Evolutionary conservation across 306 rosid genomes (phyloP).

Genomic region (Adenanthera pavonina): DNA sequence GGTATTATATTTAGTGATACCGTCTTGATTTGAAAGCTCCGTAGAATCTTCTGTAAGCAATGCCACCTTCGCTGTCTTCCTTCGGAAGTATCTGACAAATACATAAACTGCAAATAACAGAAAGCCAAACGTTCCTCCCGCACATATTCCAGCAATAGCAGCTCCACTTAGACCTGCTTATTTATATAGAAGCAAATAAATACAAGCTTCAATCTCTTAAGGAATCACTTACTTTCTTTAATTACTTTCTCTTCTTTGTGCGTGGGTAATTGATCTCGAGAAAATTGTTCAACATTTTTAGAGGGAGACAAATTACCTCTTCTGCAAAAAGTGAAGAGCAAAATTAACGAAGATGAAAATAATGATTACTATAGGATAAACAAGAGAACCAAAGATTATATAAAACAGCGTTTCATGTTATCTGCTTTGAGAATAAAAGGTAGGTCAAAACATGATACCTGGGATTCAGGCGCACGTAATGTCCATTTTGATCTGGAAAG

Average conservation of each 20-base stretch:
- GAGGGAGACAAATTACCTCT: background rate
- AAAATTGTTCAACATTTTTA: background rate
- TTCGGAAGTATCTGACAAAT: background rate
- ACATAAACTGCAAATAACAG: background rate
- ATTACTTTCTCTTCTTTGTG: background rate
- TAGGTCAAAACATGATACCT: background rate
- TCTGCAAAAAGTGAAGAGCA: background rate
- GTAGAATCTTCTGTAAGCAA: background rate
- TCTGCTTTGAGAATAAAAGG: background rate
- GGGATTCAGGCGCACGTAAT: background rate
- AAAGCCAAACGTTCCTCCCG: background rate
- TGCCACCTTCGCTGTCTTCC: background rate
- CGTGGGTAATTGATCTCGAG: background rate
- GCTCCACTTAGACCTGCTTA: background rate
- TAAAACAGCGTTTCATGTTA: background rate
- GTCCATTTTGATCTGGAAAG: slow-evolving; percentile 7
- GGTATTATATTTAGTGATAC: background rate
- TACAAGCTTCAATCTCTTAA: background rate
- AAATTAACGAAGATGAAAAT: background rate
- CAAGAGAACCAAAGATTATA: background rate
- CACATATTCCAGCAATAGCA: background rate
- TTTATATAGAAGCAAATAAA: background rate
- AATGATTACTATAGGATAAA: background rate
- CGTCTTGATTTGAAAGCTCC: background rate
- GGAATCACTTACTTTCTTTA: background rate